Evolutionary conservation across 306 rosid species (phyloP).

Genomic region (Cicer bijugum): DNA sequence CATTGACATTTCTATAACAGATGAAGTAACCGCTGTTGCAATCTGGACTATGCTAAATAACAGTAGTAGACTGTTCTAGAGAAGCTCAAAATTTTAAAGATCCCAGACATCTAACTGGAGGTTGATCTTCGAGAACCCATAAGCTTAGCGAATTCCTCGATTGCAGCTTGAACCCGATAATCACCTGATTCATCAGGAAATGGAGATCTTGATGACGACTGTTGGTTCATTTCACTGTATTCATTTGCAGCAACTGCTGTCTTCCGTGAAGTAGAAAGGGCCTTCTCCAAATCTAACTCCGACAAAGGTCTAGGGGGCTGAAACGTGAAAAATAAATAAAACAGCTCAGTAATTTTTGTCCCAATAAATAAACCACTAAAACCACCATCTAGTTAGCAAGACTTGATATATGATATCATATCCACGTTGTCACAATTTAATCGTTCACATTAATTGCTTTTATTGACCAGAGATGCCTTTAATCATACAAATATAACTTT

Average conservation of each 20-base stretch:
- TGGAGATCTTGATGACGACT: constrained; percentile 56
- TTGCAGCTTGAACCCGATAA: constrained; percentile 70
- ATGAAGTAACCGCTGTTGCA: constrained; percentile 39
- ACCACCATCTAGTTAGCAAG: constrained; percentile 32
- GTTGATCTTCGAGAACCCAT: constrained; percentile 75
- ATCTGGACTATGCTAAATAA: constrained; percentile 41
- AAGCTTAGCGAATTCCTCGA: constrained; percentile 77
- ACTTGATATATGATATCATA: constrained; percentile 18
- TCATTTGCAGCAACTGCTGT: constrained; percentile 86
- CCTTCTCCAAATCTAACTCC: constrained; percentile 76
- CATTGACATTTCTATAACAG: constrained; percentile 30
- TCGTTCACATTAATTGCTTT: constrained; percentile 22
- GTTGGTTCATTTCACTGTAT: constrained; percentile 60
- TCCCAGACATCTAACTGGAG: constrained; percentile 73
- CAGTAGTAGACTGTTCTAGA: constrained; percentile 32
- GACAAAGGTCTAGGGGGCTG: constrained; percentile 75
- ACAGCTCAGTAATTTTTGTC: constrained; percentile 40
- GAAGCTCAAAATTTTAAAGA: constrained; percentile 46
- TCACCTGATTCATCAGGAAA: constrained; percentile 65
- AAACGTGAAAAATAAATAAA: constrained; percentile 34
- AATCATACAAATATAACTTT: constrained; percentile 19
- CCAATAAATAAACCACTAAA: background rate
- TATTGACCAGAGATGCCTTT: constrained; percentile 17
- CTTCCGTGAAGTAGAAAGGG: constrained; percentile 66
- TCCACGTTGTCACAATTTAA: constrained; percentile 6